Evolutionary conservation across 2,329 filamentous ascomycete genomes (phyloP), one percentile per base, ranked within the genome.

Genomic region (Fusarium albidum): DNA sequence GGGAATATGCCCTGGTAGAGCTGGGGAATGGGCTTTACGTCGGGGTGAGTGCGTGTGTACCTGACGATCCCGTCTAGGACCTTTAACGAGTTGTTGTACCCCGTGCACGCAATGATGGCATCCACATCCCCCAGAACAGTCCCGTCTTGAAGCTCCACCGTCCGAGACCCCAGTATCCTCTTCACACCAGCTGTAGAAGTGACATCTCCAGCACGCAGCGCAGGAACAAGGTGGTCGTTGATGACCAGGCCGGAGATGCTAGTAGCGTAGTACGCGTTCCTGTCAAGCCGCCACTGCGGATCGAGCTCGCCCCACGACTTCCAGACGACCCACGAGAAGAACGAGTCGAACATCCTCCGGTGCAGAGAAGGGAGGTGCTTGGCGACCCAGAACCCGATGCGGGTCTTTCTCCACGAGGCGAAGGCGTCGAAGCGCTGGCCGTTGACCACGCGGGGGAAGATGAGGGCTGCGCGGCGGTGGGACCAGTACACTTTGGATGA

Each of bases 1-100:
- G 75, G 73, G 61, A 79, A 78, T 7, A 78, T 63, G 55, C 76
- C 75, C 38, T 73, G 71, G 52, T 73, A 79, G 3, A 79, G 63
- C 7, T 71, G 55, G 5, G 72, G 68, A 5, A 75, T 65, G 0
- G 66, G 41, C 1, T 59, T 54, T 3, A 59, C 39, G 6, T 57
- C 46, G 4, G 59, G 57, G n/a, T 52, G 37, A 9, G 54, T 29
- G 4, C 43, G 32, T 5, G 35, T 43, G 33, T 54, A 53, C 4
- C 17, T 44, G 10, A 49, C 40, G 29, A 49, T 49, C 8, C 43
- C 41, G 38, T 57, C 61, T 12, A 69, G 42, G 6, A 59, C 26
- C 2, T 51, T 25, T 29, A 70, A 68, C 10, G 68, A 64, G 33
- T 63, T 61, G 9, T 49, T 25, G 54, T 74, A 74, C 12, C 71